Percentiles rank a stretch among this genome's conserved stretches.
Conservation (phyloP, 139 green algal species). For the Picochlorum costavermella region DNA sequence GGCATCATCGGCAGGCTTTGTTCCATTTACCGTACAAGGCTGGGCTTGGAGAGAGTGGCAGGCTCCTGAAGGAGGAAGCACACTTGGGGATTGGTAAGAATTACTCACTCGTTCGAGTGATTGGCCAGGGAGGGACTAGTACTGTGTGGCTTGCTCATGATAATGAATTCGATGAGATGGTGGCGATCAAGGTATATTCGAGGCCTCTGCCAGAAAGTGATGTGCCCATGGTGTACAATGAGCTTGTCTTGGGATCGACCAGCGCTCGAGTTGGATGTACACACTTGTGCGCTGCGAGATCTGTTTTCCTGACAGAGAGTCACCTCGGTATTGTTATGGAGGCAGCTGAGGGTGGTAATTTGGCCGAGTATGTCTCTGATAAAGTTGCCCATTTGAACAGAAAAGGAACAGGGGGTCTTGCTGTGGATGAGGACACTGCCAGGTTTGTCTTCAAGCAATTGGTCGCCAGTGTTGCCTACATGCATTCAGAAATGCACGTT, state of each 20-base stretch:
- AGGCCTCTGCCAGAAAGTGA: conserved; percentile 10
- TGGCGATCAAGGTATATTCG: conserved; percentile 23
- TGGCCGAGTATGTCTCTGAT: conserved; percentile 18
- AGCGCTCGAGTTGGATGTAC: neutral
- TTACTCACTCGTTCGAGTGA: conserved; percentile 5
- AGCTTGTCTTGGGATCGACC: conserved; percentile 52
- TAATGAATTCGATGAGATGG: neutral
- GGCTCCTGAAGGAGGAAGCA: neutral
- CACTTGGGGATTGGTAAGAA: conserved; percentile 16
- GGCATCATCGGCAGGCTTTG: conserved; percentile 16
- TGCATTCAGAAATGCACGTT: conserved; percentile 33
- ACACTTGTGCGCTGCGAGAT: conserved; percentile 12
- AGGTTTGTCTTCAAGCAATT: conserved; percentile 67
- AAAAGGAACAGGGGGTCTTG: neutral
- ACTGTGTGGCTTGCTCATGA: conserved; percentile 12
- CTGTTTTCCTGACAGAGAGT: conserved; percentile 55
- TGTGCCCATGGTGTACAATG: conserved; percentile 16
- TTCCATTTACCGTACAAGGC: conserved; percentile 6
- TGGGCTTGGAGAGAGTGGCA: neutral
- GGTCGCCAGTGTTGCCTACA: conserved; percentile 46
- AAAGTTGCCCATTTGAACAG: conserved; percentile 5
- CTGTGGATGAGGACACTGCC: conserved; percentile 40
- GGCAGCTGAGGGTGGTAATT: conserved; percentile 42
- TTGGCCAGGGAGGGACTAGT: conserved; percentile 15
- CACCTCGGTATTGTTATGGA: conserved; percentile 75